Base-by-base conservation (phyloP, 2,329 filamentous ascomycete species). In the Colletotrichum orbiculare region DNA sequence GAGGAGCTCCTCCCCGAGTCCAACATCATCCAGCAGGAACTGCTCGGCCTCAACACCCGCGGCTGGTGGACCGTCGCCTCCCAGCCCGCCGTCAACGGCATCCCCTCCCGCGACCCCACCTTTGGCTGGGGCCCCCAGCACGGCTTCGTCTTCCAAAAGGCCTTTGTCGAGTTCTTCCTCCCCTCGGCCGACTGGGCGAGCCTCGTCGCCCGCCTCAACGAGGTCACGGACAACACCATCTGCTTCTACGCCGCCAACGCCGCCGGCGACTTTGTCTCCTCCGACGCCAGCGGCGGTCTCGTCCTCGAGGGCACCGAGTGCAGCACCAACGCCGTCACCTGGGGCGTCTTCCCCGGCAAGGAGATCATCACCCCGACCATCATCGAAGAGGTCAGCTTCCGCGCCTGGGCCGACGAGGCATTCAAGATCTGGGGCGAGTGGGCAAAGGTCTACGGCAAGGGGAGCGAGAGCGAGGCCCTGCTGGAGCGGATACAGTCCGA, bases 11-110 rank as follows among this genome's bases (percentile, higher is more conserved):
- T 91, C 65, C 85, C 92, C 15, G 96, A 99, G 79, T 97, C 94
- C 3, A 86, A 86, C 35, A 89, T 89, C 1, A 99, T 99, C 76
- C 89, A 89, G 66, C 79, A 88, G 1, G 87, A 93, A 68, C 87
- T 99, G 0, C 79, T 96, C 35, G 82, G 82, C 45, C 83, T 99
- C 65, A 97, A 97, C 77, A 79, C 82, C 66, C 88, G 89, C 70
- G 94, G 94, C 61, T 97, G 94, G 92, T 97, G 94, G 94, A 97
- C 94, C 3, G 90, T 99, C 4, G 96, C 96, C 4, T 97, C 93
- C 4, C 96, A 99, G 75, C 96, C 96, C 4, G 93, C 95, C 13
- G 93, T 97, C 62, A 97, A 97, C 74, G 94, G 94, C 46, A 80
- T 94, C 17, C 86, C 86, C 41, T 96, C 92, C 35, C 87, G 85